A percentile compares a stretch with the other conserved stretches of the same genome.
These are phyloP conservation scores for Fistulinella prunicolor DNA, from an alignment of 768 basidiomycete species.

Conservation along the genomic window DNA sequence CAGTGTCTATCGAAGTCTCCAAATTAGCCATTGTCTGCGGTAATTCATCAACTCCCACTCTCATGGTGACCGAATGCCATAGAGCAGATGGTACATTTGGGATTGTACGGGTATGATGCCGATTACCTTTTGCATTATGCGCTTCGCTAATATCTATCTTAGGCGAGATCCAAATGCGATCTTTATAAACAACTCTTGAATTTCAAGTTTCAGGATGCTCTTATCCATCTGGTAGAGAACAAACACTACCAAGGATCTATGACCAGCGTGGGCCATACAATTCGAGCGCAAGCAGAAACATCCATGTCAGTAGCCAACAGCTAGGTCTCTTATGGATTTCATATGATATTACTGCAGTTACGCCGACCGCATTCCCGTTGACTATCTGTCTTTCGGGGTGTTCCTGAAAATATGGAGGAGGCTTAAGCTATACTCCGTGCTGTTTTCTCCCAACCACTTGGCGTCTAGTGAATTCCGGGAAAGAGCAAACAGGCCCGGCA, in stretches of 20 bases:
- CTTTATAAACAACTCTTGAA: conserved; percentile 77
- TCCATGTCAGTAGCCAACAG: conserved; percentile 25
- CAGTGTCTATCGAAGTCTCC: conserved; percentile 73
- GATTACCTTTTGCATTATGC: conserved; percentile 2
- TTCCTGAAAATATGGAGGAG: conserved; percentile 58
- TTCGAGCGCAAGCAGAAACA: conserved; percentile 56
- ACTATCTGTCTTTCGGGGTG: conserved; percentile 37
- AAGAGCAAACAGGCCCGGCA: conserved; percentile 1
- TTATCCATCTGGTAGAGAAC: conserved; percentile 70
- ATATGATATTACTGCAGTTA: conserved; percentile 20
- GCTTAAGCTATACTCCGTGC: conserved; percentile 40
- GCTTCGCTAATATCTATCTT: conserved; percentile 9
- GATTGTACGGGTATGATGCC: conserved; percentile 58
- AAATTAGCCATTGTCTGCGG: conserved; percentile 84
- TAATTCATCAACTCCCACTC: conserved; percentile 78
- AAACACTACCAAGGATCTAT: conserved; percentile 69
- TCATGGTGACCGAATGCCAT: conserved; percentile 80
- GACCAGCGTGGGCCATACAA: conserved; percentile 58
- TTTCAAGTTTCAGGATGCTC: conserved; percentile 64
- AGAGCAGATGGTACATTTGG: conserved; percentile 78
- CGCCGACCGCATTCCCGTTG: conserved; percentile 25
- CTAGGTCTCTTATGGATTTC: background rate
- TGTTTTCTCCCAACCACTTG: conserved; percentile 27
- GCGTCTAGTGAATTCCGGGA: conserved; percentile 1
- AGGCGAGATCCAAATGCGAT: conserved; percentile 83